Conservation (phyloP, 179 eudicot species). For the Heliamphora pulchella region DNA sequence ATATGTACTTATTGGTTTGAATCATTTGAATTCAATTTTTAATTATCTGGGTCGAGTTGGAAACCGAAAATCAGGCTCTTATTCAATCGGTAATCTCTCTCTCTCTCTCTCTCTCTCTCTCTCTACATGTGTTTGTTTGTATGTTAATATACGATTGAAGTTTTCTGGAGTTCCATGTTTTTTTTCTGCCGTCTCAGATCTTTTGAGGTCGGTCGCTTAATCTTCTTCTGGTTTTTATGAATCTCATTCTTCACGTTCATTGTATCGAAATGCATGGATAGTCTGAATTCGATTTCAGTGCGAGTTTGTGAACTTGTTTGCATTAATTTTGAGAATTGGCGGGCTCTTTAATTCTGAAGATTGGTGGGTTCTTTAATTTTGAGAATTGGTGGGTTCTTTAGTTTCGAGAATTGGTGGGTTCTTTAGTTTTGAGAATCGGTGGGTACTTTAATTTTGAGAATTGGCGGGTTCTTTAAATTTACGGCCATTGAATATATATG, state of each 20-base stretch:
- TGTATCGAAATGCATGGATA: background rate
- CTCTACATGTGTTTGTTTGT: background rate
- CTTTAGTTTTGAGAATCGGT: too few relatives aligned
- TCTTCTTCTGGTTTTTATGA: background rate
- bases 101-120: background rate
- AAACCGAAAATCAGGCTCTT: background rate
- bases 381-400: too few relatives aligned
- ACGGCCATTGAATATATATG: too few relatives aligned
- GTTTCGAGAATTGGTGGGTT: too few relatives aligned
- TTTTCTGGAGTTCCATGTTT: background rate
- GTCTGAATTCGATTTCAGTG: background rate
- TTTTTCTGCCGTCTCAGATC: conserved; percentile 4
- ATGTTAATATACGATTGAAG: background rate
- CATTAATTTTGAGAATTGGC: background rate
- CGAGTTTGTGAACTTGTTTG: background rate
- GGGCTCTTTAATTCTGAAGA: background rate
- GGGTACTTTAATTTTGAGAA: too few relatives aligned
- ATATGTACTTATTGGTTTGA: background rate
- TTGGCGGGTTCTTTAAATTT: too few relatives aligned
- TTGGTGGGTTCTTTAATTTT: too few relatives aligned
- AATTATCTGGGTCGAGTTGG: background rate
- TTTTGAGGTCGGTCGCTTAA: background rate
- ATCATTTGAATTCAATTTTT: background rate
- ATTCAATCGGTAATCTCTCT: background rate
- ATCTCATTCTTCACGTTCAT: background rate